Base-by-base conservation (phyloP, 2,329 filamentous ascomycete genomes). In the Emericellopsis atlantica region DNA sequence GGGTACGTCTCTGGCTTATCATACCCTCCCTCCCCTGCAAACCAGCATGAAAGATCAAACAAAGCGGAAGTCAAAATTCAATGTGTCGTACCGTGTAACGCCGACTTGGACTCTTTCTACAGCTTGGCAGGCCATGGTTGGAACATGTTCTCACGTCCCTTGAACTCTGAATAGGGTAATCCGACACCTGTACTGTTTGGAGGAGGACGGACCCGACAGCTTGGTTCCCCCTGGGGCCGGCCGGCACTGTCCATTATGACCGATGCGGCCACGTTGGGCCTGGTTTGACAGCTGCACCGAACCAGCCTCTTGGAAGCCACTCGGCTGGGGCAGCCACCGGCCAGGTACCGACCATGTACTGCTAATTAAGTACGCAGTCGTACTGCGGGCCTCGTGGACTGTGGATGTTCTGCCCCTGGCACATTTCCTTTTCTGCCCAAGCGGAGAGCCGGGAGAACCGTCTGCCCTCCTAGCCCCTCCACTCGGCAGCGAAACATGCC, bases 261-360 rank as follows among this genome's bases (percentile, higher is more conserved):
- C 36, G 37, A 43, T 39, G 39, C 41, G 23, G 37, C 41, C 41
- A 43, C 37, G 41, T 43, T 43, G 35, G 40, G 31, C 14, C n/a
- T 39, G 40, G 37, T 26, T 43, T 43, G 41, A 43, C 41, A 43
- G 41, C 32, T 36, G 37, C 41, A 40, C 35, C 37, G 32, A 39
- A 18, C 36, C 21, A 31, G n/a, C 36, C 36, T 4, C 26, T 29
- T 29, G 26, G 26, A 38, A 15, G 18, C 39, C 39, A 35, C 10
- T 32, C 34, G 24, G 34, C 16, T 42, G 34, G 34, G 34, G 32
- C 40, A 38, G n/a, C 36, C 24, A n/a, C 21, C 21, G 23, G 6
- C 15, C n/a, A 32, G 24, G 37, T 32, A 40, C 37, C 15, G 16
- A n/a, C 26, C 37, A 32, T 32, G 38, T 40, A 32, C 38, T 29